Conservation (phyloP, 2,329 filamentous ascomycete genomes). For the Verticillium zaregamsianum region DNA sequence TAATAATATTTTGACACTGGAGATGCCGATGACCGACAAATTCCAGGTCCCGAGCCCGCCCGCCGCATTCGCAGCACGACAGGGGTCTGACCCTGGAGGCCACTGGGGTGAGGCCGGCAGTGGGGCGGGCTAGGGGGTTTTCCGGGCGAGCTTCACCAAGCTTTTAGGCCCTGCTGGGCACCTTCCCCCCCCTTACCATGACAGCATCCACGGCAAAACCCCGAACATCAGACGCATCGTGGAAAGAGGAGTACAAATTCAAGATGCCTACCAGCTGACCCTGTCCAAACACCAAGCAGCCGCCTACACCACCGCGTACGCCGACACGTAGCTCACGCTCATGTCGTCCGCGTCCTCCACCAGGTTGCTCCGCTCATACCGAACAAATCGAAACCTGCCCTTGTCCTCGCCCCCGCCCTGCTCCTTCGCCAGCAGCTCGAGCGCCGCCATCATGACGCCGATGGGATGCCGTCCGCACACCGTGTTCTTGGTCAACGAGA, state of each 20-base stretch:
- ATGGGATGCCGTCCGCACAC: constrained; percentile 95
- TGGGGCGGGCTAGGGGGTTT: too few species aligned
- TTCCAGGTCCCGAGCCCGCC: not conserved
- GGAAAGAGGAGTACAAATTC: too few species aligned
- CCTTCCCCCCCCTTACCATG: too few species aligned
- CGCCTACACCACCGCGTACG: constrained; percentile 65
- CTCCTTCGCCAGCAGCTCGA: constrained; percentile 59
- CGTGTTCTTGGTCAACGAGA: constrained; percentile 77
- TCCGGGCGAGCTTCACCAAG: not conserved
- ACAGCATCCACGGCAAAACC: too few species aligned
- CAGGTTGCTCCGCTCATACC: constrained; percentile 83
- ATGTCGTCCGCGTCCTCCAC: constrained; percentile 65
- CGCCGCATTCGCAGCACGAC: not conserved
- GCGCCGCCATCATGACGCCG: constrained; percentile 82
- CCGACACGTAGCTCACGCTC: constrained; percentile 94
- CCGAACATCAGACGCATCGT: too few species aligned
- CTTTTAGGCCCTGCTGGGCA: not conserved
- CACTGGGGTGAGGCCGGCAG: too few species aligned
- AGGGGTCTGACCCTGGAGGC: not conserved
- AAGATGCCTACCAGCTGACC: too few species aligned
- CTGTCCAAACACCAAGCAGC: not conserved
- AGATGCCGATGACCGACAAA: constrained; percentile 1
- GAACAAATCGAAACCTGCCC: constrained; percentile 69
- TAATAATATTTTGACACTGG: not conserved
- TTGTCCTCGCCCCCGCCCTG: constrained; percentile 24